Percentiles rank a stretch among this genome's conserved stretches.
These are phyloP conservation scores for Biscogniauxia sp. DNA, from an alignment of 2,329 filamentous ascomycete genomes.

Conservation along the genomic window DNA sequence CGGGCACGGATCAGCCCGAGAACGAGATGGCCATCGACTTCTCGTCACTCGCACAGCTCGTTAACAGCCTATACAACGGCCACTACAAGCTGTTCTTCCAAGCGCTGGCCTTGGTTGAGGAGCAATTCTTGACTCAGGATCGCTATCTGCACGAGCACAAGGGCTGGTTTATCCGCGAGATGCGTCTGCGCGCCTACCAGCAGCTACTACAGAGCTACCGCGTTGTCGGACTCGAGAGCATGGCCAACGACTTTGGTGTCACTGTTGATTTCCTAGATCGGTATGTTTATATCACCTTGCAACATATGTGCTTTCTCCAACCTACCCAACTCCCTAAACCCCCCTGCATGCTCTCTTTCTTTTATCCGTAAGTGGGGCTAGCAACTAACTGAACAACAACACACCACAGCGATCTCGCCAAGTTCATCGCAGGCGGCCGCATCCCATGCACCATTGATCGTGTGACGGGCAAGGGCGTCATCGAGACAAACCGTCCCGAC, in stretches of 20 bases:
- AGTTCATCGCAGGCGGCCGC: slow-evolving; percentile 92
- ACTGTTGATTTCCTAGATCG: slow-evolving; percentile 94
- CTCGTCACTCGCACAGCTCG: slow-evolving; percentile 79
- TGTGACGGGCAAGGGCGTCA: slow-evolving; percentile 92
- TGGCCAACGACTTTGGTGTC: slow-evolving; percentile 96
- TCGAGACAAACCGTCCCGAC: slow-evolving; percentile 95
- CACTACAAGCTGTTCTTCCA: slow-evolving; percentile 94
- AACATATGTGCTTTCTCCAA: neutral
- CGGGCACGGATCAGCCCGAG: slow-evolving; percentile 68
- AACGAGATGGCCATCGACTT: slow-evolving; percentile 85
- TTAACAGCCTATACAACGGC: slow-evolving; percentile 88
- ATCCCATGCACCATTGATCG: slow-evolving; percentile 97
- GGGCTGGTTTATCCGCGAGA: slow-evolving; percentile 96
- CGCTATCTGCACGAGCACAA: slow-evolving; percentile 95
- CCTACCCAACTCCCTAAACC: neutral
- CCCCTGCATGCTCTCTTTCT: neutral
- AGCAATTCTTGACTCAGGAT: slow-evolving; percentile 89
- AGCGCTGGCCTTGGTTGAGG: slow-evolving; percentile 84
- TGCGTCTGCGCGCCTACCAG: slow-evolving; percentile 94
- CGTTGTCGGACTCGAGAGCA: slow-evolving; percentile 93
- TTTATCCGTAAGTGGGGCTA: neutral
- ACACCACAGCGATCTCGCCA: slow-evolving; percentile 78
- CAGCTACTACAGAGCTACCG: slow-evolving; percentile 97
- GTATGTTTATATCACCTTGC: slow-evolving; percentile 48
- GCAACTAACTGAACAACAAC: slow-evolving; percentile 8